phyloP scores from a whole-genome alignment of 2,329 filamentous ascomycete species.

The Colletotrichum falcatum region DNA sequence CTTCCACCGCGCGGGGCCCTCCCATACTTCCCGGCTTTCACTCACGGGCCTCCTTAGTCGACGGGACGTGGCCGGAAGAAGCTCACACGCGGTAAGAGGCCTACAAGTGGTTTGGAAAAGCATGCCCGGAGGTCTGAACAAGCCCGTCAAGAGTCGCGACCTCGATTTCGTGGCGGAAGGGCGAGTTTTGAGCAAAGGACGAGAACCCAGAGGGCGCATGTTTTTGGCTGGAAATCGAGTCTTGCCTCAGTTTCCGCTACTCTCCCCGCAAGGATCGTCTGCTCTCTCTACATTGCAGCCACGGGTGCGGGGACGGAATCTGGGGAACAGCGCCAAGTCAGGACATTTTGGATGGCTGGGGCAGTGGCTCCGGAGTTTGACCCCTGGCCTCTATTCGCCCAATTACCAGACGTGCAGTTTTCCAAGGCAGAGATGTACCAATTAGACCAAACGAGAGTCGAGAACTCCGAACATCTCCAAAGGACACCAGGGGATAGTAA shows the following conservation, averaged over 20 bases:
- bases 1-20: conserved; percentile 61
- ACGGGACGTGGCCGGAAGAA: conserved; percentile 1
- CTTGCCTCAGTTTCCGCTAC: conserved; percentile 30
- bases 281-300: conserved; percentile 19
- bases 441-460: neutral
- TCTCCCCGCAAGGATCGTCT: conserved; percentile 30
- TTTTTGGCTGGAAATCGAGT: conserved; percentile 1
- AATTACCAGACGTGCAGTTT: conserved; percentile 1
- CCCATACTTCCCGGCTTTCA: conserved; percentile 45
- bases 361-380: neutral
- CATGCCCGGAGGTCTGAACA: neutral
- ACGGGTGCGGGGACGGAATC: conserved; percentile 37
- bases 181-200: neutral
- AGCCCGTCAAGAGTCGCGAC: neutral
- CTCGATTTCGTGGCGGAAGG: neutral
- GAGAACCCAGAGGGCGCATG: neutral
- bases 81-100: neutral
- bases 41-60: no score
- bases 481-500: conserved; percentile 1
- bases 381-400: conserved; percentile 25
- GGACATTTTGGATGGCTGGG: conserved; percentile 3
- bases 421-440: conserved; percentile 30
- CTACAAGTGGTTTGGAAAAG: neutral
- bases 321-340: conserved; percentile 24
- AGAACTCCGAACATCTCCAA: conserved; percentile 25